Percentiles rank a stretch among this genome's conserved stretches.
phyloP scores from a whole-genome alignment of 2,329 filamentous ascomycete genomes.

The Rugonectria rugulosa region DNA sequence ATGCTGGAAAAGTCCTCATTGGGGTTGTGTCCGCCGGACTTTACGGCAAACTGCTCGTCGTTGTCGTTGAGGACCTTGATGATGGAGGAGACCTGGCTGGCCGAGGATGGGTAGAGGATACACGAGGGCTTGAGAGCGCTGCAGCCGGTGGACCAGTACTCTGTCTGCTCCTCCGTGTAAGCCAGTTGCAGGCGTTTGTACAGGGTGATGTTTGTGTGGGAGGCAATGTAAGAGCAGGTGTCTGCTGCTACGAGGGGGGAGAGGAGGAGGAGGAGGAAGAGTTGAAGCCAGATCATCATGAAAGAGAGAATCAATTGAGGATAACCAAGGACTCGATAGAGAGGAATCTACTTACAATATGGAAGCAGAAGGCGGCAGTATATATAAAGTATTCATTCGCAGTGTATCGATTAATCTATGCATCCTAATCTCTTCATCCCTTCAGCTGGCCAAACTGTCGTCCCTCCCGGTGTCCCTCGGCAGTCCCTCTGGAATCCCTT shows the following conservation, averaged over 20 bases:
- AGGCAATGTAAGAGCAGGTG: slow-evolving; percentile 12
- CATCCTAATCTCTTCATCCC: too few relatives aligned
- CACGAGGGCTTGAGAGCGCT: slow-evolving; percentile 54
- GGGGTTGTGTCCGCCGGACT: slow-evolving; percentile 65
- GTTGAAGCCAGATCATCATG: not conserved
- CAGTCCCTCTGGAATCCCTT: too few relatives aligned
- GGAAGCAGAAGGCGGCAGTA: too few relatives aligned
- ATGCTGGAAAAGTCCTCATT: slow-evolving; percentile 62
- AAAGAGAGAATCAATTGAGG: not conserved
- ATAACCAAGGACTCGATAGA: too few relatives aligned
- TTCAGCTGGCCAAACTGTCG: too few relatives aligned
- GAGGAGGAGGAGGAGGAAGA: not conserved
- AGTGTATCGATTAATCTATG: too few relatives aligned
- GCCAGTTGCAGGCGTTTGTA: slow-evolving; percentile 32
- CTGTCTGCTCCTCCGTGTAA: slow-evolving; percentile 48
- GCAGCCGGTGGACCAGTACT: slow-evolving; percentile 57
- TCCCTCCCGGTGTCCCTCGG: too few relatives aligned
- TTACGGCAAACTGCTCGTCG: slow-evolving; percentile 60
- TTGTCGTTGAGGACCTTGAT: slow-evolving; percentile 57
- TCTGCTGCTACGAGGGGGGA: not conserved
- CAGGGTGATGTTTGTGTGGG: slow-evolving; percentile 9
- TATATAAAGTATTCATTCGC: too few relatives aligned
- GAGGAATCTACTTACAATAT: too few relatives aligned
- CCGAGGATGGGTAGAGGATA: slow-evolving; percentile 55
- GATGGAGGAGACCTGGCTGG: slow-evolving; percentile 60